phyloP scores from a whole-genome alignment of 2,329 filamentous ascomycete genomes.

The Teratosphaeria destructans region DNA sequence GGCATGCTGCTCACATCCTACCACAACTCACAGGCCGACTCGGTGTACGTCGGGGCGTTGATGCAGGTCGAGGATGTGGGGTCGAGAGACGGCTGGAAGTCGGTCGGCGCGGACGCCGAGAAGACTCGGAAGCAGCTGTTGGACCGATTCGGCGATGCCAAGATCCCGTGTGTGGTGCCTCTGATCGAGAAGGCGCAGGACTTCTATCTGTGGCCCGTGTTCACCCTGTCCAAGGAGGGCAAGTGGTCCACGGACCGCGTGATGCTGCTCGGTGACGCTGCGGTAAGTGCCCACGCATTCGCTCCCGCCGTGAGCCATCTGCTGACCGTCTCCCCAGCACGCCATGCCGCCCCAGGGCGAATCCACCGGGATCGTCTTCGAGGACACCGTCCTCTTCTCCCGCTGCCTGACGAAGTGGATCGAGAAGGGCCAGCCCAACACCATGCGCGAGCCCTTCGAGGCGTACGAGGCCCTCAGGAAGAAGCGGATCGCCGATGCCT shows the following conservation, averaged over 20 bases:
- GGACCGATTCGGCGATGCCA: conserved; percentile 30
- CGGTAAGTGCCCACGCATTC: conserved; percentile 19
- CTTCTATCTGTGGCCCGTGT: conserved; percentile 38
- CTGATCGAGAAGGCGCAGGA: conserved; percentile 34
- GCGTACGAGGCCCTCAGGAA: conserved; percentile 38
- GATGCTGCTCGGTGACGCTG: conserved; percentile 37
- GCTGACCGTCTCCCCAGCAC: conserved; percentile 19
- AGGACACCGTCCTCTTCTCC: conserved; percentile 42
- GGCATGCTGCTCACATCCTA: conserved; percentile 36
- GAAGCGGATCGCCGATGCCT: conserved; percentile 35
- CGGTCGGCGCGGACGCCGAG: conserved; percentile 32
- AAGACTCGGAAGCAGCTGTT: conserved; percentile 32
- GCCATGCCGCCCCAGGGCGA: conserved; percentile 44
- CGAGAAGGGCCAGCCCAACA: conserved; percentile 26
- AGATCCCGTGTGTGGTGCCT: conserved; percentile 26
- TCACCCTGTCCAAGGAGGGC: conserved; percentile 33
- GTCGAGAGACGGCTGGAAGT: conserved; percentile 37
- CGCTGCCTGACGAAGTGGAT: conserved; percentile 34
- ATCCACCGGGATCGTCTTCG: conserved; percentile 42
- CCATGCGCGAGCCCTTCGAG: conserved; percentile 35
- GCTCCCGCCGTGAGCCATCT: conserved; percentile 1
- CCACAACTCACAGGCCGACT: conserved; percentile 26
- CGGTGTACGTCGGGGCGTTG: conserved; percentile 34
- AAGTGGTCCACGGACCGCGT: conserved; percentile 36
- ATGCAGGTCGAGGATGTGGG: conserved; percentile 35